Base-by-base conservation (phyloP, 805 yeast species). In the Yarrowia sp. region DNA sequence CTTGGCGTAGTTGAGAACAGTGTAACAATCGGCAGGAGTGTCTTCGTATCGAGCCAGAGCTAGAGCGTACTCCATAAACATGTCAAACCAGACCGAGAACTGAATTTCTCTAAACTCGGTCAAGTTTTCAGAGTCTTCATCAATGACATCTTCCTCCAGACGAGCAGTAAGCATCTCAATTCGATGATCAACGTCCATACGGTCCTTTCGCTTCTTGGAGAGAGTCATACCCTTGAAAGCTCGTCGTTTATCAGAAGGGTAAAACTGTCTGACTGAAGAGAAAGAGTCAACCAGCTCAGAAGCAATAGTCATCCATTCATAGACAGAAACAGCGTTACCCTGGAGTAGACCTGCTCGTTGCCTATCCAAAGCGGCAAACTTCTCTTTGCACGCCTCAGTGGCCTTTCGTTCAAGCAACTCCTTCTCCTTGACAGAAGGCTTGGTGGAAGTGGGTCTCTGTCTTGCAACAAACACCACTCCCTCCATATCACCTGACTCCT, bases 201-300 rank as follows among this genome's bases (percentile, higher is more conserved):
- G 5, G 33, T 68, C 67, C 9, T 67, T 68, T 38, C 84, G 84
- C 64, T 88, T 79, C 28, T 88, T 82, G 47, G 83, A 78, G 11
- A 88, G 80, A 32, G 86, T 84, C n/a, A 71, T 55, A 15, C 92
- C 92, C 53, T 84, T 85, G 72, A 89, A 89, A 18, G 82, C 80
- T 60, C 87, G 84, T 11, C 86, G 86, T 65, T 87, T 83, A 70
- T 90, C 96, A 57, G 85, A 81, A 1, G 92, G 89, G 71, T 90
- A 92, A 68, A 95, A 90, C 70, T 86, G 85, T 67, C 87, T 82
- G 11, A 90, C 91, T 65, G 86, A 83, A 31, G 89, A 84, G 72
- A 95, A 92, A 66, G 89, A 84, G 71, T 92, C 96, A 45, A 93
- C 85, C 60, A 95, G 80, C 69, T 89, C 96, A 1, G 90, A 83